Evolutionary conservation across 192 early-diverging fungal species (phyloP).

Genomic region (Podila verticillata): DNA sequence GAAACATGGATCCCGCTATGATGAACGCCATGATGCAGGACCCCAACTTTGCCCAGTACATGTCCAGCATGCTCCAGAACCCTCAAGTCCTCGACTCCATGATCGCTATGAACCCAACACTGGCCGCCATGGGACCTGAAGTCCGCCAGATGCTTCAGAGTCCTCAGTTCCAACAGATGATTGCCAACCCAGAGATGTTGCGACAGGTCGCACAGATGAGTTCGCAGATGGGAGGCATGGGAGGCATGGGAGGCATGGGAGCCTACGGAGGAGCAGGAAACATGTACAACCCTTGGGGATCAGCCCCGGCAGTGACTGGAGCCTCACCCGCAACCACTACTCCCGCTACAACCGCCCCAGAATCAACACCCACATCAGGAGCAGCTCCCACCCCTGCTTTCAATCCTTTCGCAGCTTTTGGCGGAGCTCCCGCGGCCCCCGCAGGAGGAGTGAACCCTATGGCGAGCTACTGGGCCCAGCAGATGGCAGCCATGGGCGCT

Average conservation of each 20-base stretch:
- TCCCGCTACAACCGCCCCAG: conserved; percentile 11
- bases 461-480: conserved; percentile 49
- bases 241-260: conserved; percentile 23
- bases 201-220: conserved; percentile 77
- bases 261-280: conserved; percentile 25
- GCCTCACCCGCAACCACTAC: conserved; percentile 54
- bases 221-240: conserved; percentile 48
- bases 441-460: conserved; percentile 44
- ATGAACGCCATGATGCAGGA: conserved; percentile 83
- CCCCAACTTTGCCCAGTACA: conserved; percentile 84
- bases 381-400: conserved; percentile 23
- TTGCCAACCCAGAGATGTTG: conserved; percentile 86
- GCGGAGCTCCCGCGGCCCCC: conserved; percentile 28
- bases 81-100: conserved; percentile 88
- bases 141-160: conserved; percentile 86
- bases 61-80: conserved; percentile 84
- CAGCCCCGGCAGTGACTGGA: conserved; percentile 28
- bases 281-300: conserved; percentile 37
- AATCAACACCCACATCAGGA: conserved; percentile 25
- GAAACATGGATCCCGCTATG: conserved; percentile 68
- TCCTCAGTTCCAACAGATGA: conserved; percentile 82
- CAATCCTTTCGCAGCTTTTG: conserved; percentile 47
- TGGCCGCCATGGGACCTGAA: conserved; percentile 85
- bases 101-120: conserved; percentile 83
- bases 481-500: conserved; percentile 50